Evolutionary conservation across 2,329 filamentous ascomycete species (phyloP).

Genomic region (Paecilomyces fulvus): DNA sequence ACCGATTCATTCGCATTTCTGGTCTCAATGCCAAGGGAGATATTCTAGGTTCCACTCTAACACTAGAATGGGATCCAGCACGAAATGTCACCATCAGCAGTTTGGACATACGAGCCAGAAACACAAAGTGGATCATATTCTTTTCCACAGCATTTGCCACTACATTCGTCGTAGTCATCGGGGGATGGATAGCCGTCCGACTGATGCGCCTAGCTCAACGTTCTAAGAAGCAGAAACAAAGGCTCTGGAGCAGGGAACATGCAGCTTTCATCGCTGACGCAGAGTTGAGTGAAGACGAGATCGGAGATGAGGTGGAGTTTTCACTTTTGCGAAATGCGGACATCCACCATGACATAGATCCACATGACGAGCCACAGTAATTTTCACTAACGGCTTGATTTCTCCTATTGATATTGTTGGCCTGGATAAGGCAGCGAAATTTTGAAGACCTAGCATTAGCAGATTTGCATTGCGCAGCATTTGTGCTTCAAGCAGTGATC

Average conservation of each 20-base stretch:
- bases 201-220: background rate
- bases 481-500: background rate
- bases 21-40: conserved; percentile 14
- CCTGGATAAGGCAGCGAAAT: background rate
- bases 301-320: background rate
- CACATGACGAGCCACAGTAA: background rate
- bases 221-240: background rate
- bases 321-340: background rate
- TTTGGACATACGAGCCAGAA: background rate
- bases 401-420: background rate
- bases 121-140: background rate
- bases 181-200: background rate
- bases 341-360: background rate
- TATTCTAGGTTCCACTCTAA: conserved; percentile 10
- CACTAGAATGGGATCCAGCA: conserved; percentile 13
- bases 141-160: background rate
- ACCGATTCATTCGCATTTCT: conserved; percentile 12
- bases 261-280: background rate
- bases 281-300: background rate
- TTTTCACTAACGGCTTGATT: background rate
- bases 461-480: background rate
- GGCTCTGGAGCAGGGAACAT: background rate
- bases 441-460: background rate
- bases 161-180: background rate
- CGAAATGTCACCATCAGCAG: background rate